Evolutionary conservation across 2,329 filamentous ascomycete species (phyloP).

Genomic region (Neocucurbitaria cava): DNA sequence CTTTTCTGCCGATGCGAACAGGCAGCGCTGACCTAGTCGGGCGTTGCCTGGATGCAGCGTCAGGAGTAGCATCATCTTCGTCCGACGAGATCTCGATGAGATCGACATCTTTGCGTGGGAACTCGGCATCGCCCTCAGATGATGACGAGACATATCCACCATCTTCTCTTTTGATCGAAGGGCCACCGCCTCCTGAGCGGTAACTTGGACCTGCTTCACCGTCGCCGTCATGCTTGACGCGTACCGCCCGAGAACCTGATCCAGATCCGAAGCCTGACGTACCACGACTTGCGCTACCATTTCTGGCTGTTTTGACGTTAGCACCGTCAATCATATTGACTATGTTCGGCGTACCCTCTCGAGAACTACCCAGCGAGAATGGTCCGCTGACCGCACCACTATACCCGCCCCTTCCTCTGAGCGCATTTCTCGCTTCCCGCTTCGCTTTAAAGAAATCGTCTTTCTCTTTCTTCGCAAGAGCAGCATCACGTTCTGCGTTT

Average conservation of each 20-base stretch:
- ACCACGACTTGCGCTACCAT: conserved; percentile 22
- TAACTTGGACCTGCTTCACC: conserved; percentile 19
- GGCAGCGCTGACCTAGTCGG: conserved; percentile 48
- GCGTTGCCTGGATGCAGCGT: conserved; percentile 26
- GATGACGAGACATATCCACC: conserved; percentile 56
- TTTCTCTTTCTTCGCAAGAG: conserved; percentile 32
- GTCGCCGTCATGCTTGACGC: conserved; percentile 44
- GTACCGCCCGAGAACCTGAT: conserved; percentile 39
- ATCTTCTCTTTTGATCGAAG: conserved; percentile 39
- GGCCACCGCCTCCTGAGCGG: conserved; percentile 19
- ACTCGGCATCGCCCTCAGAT: conserved; percentile 54
- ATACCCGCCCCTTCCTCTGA: conserved; percentile 52
- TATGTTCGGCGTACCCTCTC: conserved; percentile 29
- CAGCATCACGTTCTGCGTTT: conserved; percentile 42
- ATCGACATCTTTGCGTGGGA: conserved; percentile 63
- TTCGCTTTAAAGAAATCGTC: conserved; percentile 28
- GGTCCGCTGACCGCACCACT: conserved; percentile 52
- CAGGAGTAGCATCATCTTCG: conserved; percentile 50
- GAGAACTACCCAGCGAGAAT: conserved; percentile 46
- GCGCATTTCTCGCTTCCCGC: conserved; percentile 32
- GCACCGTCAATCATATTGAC: neutral
- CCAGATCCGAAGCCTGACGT: conserved; percentile 32
- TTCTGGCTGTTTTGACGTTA: conserved; percentile 30
- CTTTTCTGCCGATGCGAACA: conserved; percentile 62
- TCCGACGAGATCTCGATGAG: conserved; percentile 65